Evolutionary conservation across 768 basidiomycete species (phyloP), one percentile per base, ranked within the genome.

Genomic region (Russula lepida): DNA sequence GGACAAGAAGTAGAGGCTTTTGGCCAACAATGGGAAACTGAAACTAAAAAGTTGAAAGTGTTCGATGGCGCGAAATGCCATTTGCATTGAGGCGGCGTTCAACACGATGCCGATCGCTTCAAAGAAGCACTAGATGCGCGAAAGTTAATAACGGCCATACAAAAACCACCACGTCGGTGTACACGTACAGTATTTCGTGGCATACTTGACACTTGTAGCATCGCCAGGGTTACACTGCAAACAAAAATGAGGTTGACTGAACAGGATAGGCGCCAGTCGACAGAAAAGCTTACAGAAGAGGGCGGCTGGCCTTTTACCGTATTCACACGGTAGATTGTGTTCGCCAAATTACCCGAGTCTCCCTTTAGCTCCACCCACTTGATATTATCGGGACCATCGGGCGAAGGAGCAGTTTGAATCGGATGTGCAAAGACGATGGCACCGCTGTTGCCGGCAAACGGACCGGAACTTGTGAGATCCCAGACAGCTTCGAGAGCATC

Each of bases 111-210:
- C 15, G 23, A 44, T 7, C n/a, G 1, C 43, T 6, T 44, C 21
- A 25, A 19, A 15, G 5, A 15, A 62, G 32, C 56, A 33, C 61
- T 62, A 12, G 17, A 41, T 19, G 21, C 15, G 4, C 15, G 8
- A 1, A 35, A 6, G 37, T 62, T n/a, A 62, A 41, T 27, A 19
- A 39, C 30, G 7, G 28, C 19, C 37, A 19, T 3, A 7, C 23
- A 17, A 23, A 44, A 17, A 17, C 1, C 23, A 27, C 17, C 17
- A 27, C 3, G 39, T 32, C 30, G 39, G n/a, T 32, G 12, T 4
- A 25, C 17, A 56, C 66, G 27, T 49, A 66, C 66, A 54, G 28
- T 66, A 66, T 49, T 32, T 30, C 27, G 66, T 50, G n/a, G 50
- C 9, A 44, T 66, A 66, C 27, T 59, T 59, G 28, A 66, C 32